Percentiles rank a stretch among this genome's conserved stretches.
These are phyloP conservation scores for Testicularia cyperi DNA, from an alignment of 1,284 basidiomycete species.

Conservation along the genomic window DNA sequence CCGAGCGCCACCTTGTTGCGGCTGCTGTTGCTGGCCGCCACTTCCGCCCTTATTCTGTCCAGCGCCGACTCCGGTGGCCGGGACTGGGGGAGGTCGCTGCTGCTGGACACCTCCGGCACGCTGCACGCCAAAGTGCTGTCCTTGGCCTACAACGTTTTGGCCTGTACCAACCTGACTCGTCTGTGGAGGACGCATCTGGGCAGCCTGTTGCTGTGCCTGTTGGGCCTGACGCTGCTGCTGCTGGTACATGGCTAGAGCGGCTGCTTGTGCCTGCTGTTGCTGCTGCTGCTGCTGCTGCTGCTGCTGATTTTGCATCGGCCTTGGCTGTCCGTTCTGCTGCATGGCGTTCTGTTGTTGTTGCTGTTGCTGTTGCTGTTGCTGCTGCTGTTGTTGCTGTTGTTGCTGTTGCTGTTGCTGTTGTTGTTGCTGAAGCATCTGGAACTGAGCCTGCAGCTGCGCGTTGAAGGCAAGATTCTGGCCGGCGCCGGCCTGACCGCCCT, in stretches of 20 bases:
- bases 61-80: background rate
- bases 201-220: slow-evolving; percentile 14
- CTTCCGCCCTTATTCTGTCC: no score
- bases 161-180: background rate
- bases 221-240: slow-evolving; percentile 34
- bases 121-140: background rate
- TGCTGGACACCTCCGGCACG: background rate
- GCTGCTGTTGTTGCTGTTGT: no score
- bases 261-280: slow-evolving; percentile 15
- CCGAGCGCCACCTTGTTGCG: no score
- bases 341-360: slow-evolving; percentile 5
- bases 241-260: slow-evolving; percentile 21
- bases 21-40: background rate
- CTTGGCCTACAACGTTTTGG: background rate
- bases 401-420: slow-evolving; percentile 1
- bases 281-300: slow-evolving; percentile 22
- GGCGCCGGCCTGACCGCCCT: background rate
- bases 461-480: slow-evolving; percentile 8
- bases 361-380: no score
- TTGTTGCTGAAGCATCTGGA: slow-evolving; percentile 17
- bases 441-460: slow-evolving; percentile 26
- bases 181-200: slow-evolving; percentile 22
- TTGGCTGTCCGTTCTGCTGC: slow-evolving; percentile 6
- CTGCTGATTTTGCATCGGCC: slow-evolving; percentile 3
- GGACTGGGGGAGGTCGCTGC: background rate